Base-by-base conservation (phyloP, 1,139 yeast genomes). In the Diutina siamensis region DNA sequence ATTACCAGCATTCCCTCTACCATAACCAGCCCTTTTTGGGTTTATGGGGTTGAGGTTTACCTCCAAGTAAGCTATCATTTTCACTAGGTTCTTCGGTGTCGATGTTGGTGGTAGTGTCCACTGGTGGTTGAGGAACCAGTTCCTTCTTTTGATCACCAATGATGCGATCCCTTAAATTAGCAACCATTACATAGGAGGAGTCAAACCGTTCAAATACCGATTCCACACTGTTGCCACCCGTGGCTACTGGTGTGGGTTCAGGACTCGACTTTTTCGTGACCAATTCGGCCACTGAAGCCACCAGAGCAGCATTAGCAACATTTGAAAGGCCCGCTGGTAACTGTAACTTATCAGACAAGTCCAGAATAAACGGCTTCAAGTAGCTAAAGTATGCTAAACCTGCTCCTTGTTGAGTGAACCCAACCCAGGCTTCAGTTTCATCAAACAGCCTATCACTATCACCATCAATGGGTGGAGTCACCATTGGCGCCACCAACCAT, bases 401-500 rank as follows among this genome's bases (percentile, higher is more conserved):
- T 44, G 72, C 63, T 1, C 76, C 76, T 40, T 35, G 55, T 46
- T 40, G 20, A 2, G 42, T 25, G 10, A 25, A 38, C 20, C 12
- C 32, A 19, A 25, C 42, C 42, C 42, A 38, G 12, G 18, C 12
- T 4, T 25, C 33, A 18, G 13, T 38, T 4, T 38, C 42, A 9
- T 38, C 32, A 12, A 38, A 38, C 20, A 15, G 22, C 15, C n/a
- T 25, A 7, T 17, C 33, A 10, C 12, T 32, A n/a, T 15, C 32
- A 3, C 21, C 42, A 7, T 8, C 4, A 18, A n/a, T 18, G n/a
- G n/a, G 20, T 25, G 9, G 9, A 9, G 22, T 15, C 28, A 63
- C 47, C 54, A 71, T 59, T 5, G 84, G 83, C 18, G 68, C 59
- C 10, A 78, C 63, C 41, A 80, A 59, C 85, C 85, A 80, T 12